Evolutionary conservation across 1,284 basidiomycete genomes (phyloP), one percentile per base, ranked within the genome.

Genomic region (Naganishia sp.): DNA sequence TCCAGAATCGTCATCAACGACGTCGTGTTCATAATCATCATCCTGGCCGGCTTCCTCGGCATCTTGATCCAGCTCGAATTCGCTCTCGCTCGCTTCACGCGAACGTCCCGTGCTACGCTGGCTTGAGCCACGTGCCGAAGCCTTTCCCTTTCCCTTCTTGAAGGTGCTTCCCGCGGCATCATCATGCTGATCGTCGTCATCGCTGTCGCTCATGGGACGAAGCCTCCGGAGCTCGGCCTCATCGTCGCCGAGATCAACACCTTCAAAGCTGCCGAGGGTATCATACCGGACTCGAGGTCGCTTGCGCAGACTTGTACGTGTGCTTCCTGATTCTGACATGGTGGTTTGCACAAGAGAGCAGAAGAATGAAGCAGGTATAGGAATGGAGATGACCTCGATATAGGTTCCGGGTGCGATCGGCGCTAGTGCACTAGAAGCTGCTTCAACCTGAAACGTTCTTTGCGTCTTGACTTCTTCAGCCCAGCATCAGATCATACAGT

Each of bases 61-160:
- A 11, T 60, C 56, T 13, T 66, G 49, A n/a, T 54, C 59, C 33
- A 61, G 31, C 59, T 61, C 59, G 59, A 61, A 61, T 44, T 61
- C 59, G 36, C 59, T 61, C 49, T 61, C 59, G 23, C 48, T 52
- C 21, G 59, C 48, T n/a, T 52, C 59, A 18, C 59, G 48, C 0
- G 59, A 61, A 1, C 59, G 45, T 13, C 48, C 59, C 16, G 36
- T 39, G 25, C 59, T 52, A 3, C 28, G 16, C 21, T 48, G 18
- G 5, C 59, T 42, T 48, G 31, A 46, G 23, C 28, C 13, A 25
- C 56, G 25, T 11, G 59, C 59, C 33, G 36, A 33, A 7, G 23
- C 48, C 23, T 61, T 61, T 5, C 48, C 44, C 39, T 61, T 61
- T 15, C 59, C n/a, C 48, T 61, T 61, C 48, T 25, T 25, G n/a